Conservation (phyloP, 768 basidiomycete genomes). For the Psilocybe subaeruginosa region DNA sequence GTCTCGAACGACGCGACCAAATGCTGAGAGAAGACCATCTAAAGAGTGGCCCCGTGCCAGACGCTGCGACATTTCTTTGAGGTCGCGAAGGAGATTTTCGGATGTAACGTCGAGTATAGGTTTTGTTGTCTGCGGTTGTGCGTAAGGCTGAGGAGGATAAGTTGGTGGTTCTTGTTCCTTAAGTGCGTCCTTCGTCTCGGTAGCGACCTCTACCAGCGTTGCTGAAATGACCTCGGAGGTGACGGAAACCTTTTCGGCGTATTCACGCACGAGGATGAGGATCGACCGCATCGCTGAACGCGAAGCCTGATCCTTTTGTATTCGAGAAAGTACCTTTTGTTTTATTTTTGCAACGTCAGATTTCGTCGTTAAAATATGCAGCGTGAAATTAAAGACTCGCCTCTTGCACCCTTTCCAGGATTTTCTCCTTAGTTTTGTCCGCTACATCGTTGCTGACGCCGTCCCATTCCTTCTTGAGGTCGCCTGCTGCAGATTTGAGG, state of each 20-base stretch:
- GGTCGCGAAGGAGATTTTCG: conserved; percentile 25
- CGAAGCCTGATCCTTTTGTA: conserved; percentile 33
- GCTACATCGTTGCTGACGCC: conserved; percentile 21
- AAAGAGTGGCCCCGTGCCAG: conserved; percentile 33
- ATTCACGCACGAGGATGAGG: conserved; percentile 34
- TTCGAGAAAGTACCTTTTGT: conserved; percentile 29
- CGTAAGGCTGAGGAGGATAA: conserved; percentile 24
- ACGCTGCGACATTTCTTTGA: conserved; percentile 38
- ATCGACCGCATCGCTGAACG: conserved; percentile 34
- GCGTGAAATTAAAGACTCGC: conserved; percentile 1
- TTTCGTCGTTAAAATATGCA: background rate
- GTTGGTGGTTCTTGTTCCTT: conserved; percentile 11
- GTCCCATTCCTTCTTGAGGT: conserved; percentile 21
- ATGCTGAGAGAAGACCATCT: conserved; percentile 28
- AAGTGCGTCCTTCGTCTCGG: conserved; percentile 9
- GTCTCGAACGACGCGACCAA: conserved; percentile 22
- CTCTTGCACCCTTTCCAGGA: conserved; percentile 33
- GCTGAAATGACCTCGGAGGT: conserved; percentile 17
- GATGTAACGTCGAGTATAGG: conserved; percentile 15
- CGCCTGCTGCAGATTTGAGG: conserved; percentile 10
- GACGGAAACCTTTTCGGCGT: conserved; percentile 26
- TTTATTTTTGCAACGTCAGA: background rate
- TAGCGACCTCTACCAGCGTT: conserved; percentile 9
- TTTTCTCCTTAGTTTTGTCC: conserved; percentile 24
- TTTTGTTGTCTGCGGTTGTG: background rate